These are phyloP conservation scores for Straminergon stramineum DNA, from an alignment of 225 moss, liverwort and hornwort genomes.

Conservation along the genomic window DNA sequence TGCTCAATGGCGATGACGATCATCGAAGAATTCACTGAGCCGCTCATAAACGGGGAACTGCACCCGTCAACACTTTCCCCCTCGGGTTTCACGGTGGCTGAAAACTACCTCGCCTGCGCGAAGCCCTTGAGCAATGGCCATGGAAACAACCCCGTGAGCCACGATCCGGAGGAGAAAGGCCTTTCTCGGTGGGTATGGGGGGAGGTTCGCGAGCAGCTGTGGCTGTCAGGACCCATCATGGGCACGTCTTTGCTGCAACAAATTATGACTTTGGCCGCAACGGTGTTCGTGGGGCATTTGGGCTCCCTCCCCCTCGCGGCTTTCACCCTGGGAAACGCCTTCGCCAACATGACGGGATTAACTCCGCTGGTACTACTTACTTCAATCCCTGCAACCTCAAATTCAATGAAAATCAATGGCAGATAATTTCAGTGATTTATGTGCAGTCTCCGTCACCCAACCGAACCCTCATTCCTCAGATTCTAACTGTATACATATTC, in stretches of 20 bases:
- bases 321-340: not conserved
- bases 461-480: not conserved
- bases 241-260: not conserved
- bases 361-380: slow-evolving; percentile 8
- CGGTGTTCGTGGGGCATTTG: slow-evolving; percentile 17
- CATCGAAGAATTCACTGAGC: slow-evolving; percentile 10
- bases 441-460: not conserved
- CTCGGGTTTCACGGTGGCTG: not conserved
- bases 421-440: not conserved
- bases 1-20: slow-evolving; percentile 5
- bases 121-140: slow-evolving; percentile 9
- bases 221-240: slow-evolving; percentile 23
- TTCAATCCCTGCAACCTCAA: not conserved
- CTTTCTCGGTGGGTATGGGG: slow-evolving; percentile 3
- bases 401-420: not conserved
- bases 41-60: slow-evolving; percentile 6
- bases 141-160: slow-evolving; percentile 7
- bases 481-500: not conserved
- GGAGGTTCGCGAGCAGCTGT: slow-evolving; percentile 30
- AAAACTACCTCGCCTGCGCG: not conserved
- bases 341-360: slow-evolving; percentile 13
- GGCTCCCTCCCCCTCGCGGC: slow-evolving; percentile 30
- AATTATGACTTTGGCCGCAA: not conserved
- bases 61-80: not conserved
- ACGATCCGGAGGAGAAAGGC: not conserved